Percentiles rank a stretch among this genome's conserved stretches.
phyloP scores from a whole-genome alignment of 306 rosid genomes.

The Dryas alaskensis region DNA sequence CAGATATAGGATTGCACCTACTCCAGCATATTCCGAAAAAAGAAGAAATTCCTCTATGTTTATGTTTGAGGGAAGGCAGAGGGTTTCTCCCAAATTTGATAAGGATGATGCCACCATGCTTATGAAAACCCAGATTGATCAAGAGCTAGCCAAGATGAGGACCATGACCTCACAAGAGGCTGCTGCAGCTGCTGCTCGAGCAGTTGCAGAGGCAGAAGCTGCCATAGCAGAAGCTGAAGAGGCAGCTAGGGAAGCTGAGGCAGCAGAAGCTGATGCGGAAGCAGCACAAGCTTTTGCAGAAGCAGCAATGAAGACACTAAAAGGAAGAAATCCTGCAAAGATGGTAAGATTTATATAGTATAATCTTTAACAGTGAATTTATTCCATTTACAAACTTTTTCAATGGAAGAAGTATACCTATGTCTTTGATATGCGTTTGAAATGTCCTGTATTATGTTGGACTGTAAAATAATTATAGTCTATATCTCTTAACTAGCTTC shows the following conservation, averaged over 20 bases:
- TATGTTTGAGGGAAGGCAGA: constrained; percentile 56
- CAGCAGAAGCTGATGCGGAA: constrained; percentile 94
- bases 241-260: constrained; percentile 85
- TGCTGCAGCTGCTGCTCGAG: constrained; percentile 79
- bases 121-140: constrained; percentile 67
- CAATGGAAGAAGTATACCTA: neutral
- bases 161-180: constrained; percentile 80
- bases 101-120: constrained; percentile 45
- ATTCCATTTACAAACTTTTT: neutral
- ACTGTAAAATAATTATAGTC: too few species aligned
- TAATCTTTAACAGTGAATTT: neutral
- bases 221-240: constrained; percentile 92
- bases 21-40: constrained; percentile 44
- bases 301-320: constrained; percentile 65
- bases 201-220: constrained; percentile 85
- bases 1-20: constrained; percentile 68
- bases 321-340: constrained; percentile 57
- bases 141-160: constrained; percentile 70
- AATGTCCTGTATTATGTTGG: neutral
- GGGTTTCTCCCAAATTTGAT: constrained; percentile 43
- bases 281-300: constrained; percentile 79
- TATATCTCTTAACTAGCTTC: too few species aligned
- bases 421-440: neutral
- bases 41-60: constrained; percentile 47
- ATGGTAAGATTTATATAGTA: constrained; percentile 45